Conservation (phyloP, 208 protist species). For the Borovskyia barvae region DNA sequence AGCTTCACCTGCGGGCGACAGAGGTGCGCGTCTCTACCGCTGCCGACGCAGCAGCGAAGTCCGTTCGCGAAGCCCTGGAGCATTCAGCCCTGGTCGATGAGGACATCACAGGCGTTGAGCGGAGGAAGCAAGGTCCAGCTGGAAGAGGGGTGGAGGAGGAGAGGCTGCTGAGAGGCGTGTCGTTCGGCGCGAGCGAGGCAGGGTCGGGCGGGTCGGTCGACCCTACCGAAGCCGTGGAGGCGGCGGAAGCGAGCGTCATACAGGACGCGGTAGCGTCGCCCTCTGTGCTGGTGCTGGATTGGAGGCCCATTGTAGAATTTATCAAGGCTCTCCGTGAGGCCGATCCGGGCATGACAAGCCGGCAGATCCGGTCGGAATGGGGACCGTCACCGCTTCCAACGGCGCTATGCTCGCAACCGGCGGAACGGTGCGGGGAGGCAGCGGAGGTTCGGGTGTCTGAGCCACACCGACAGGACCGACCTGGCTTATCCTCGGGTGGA, state of each 20-base stretch:
- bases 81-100: too few relatives aligned
- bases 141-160: background rate
- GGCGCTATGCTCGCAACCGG: too few relatives aligned
- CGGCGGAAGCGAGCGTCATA: background rate
- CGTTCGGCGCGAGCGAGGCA: background rate
- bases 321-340: conserved; percentile 1
- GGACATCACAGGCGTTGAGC: background rate
- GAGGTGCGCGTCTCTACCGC: too few relatives aligned
- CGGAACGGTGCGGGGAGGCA: too few relatives aligned
- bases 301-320: conserved; percentile 15
- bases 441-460: too few relatives aligned
- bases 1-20: too few relatives aligned
- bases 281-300: conserved; percentile 14
- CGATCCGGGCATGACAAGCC: conserved; percentile 10
- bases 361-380: conserved; percentile 10
- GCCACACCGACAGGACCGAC: too few relatives aligned
- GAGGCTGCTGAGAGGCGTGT: too few relatives aligned
- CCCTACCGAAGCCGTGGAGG: background rate
- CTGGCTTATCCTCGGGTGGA: too few relatives aligned
- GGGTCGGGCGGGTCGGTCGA: background rate
- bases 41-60: too few relatives aligned
- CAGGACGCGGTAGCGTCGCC: background rate
- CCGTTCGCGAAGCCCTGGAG: too few relatives aligned
- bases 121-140: background rate
- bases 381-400: too few relatives aligned